Evolutionary conservation across 306 rosid species (phyloP).

Genomic region (Carpinus viminea): DNA sequence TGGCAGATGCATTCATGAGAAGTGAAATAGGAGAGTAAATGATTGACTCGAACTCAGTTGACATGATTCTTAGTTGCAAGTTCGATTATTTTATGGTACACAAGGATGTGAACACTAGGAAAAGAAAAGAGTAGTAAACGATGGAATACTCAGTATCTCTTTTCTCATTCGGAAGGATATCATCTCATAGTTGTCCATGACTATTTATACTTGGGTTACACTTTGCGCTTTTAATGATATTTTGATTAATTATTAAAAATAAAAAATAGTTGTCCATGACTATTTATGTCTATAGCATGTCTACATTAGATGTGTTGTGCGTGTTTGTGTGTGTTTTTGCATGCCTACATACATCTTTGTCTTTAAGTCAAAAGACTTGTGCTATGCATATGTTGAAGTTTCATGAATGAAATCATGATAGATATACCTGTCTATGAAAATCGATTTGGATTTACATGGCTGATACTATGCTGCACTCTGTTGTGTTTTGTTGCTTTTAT

Average conservation of each 20-base stretch:
- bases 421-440: neutral
- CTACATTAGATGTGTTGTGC: neutral
- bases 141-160: too few species aligned
- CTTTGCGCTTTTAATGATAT: too few species aligned
- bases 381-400: neutral
- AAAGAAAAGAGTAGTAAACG: too few species aligned
- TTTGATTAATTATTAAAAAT: too few species aligned
- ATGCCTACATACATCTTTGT: neutral
- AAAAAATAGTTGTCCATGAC: too few species aligned
- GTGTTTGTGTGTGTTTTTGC: neutral
- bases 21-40: neutral
- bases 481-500: neutral
- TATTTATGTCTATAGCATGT: neutral
- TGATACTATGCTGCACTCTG: neutral
- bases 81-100: neutral
- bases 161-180: too few species aligned
- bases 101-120: neutral
- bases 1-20: neutral
- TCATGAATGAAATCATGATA: neutral
- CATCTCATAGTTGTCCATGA: too few species aligned
- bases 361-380: neutral
- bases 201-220: too few species aligned
- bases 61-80: neutral
- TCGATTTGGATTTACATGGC: neutral
- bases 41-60: neutral